Base-by-base conservation (phyloP, 768 basidiomycete genomes). In the Ramaria rubella region DNA sequence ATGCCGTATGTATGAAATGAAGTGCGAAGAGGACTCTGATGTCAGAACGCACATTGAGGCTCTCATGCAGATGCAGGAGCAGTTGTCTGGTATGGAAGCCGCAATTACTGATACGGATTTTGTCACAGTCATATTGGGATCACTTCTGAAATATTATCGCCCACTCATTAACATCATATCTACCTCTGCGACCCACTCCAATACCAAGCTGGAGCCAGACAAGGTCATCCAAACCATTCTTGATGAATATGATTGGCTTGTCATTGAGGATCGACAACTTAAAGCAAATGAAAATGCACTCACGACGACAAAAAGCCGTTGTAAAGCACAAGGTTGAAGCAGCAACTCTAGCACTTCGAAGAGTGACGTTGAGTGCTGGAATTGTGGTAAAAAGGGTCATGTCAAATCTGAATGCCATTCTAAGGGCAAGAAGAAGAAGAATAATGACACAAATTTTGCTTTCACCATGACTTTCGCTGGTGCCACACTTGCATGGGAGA, bases 111-210 rank as follows among this genome's bases (percentile, higher is more conserved):
- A 27, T 29, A 58, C 61, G 17, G 36, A 55, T 1, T 27, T 54
- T 3, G 58, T 54, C 33, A 57, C 43, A 19, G 40, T 60, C 29
- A 56, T 64, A 6, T 30, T 64, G n/a, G n/a, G n/a, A n/a, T n/a
- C n/a, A n/a, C n/a, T n/a, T n/a, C n/a, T n/a, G n/a, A n/a, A n/a
- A n/a, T n/a, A n/a, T n/a, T n/a, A n/a, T n/a, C n/a, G n/a, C n/a
- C n/a, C n/a, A n/a, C n/a, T n/a, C n/a, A n/a, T n/a, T n/a, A n/a
- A n/a, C n/a, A n/a, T n/a, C n/a, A n/a, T n/a, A n/a, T n/a, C n/a
- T n/a, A n/a, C n/a, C 29, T 15, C 48, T n/a, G 45, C 45, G 1
- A 26, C 9, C 2, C 14, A 31, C 49, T 52, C 42, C 5, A 33
- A 21, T 4, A 42, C 24, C 2, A 17, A 45, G 8, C 11, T 57